A percentile compares a stretch with the other conserved stretches of the same genome.
These are phyloP conservation scores for Dendrobium catenatum DNA, from an alignment of 106 monocot species.

Conservation along the genomic window DNA sequence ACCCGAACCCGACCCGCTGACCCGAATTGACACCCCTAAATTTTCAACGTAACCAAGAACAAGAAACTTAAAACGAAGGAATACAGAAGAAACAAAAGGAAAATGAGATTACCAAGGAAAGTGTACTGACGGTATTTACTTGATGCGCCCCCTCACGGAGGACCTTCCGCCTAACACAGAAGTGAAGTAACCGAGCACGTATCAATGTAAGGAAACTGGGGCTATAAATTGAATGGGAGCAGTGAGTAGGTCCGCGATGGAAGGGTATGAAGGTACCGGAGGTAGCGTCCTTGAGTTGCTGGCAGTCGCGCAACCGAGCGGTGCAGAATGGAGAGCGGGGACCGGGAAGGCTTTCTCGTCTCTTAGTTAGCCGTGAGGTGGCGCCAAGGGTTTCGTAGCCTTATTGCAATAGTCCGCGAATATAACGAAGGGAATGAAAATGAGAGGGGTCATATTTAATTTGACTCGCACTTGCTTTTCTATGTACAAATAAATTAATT, in stretches of 20 bases:
- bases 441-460: too few relatives aligned
- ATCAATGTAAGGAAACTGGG: not conserved
- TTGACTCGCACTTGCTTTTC: too few relatives aligned
- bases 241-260: not conserved
- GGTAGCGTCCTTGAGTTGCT: not conserved
- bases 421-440: too few relatives aligned
- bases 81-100: not conserved
- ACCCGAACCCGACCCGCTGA: too few relatives aligned
- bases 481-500: too few relatives aligned
- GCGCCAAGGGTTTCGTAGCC: too few relatives aligned
- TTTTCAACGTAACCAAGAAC: too few relatives aligned
- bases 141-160: not conserved
- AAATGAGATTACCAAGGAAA: not conserved
- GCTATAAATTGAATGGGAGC: not conserved
- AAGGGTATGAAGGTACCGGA: not conserved
- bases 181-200: not conserved
- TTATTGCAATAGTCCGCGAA: too few relatives aligned
- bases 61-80: not conserved
- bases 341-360: not conserved
- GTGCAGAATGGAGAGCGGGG: not conserved
- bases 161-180: not conserved
- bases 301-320: not conserved
- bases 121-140: not conserved
- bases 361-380: too few relatives aligned
- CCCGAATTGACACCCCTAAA: too few relatives aligned